Conservation (phyloP, 1,139 yeast genomes). For the Candida pseudoviswanathii region DNA sequence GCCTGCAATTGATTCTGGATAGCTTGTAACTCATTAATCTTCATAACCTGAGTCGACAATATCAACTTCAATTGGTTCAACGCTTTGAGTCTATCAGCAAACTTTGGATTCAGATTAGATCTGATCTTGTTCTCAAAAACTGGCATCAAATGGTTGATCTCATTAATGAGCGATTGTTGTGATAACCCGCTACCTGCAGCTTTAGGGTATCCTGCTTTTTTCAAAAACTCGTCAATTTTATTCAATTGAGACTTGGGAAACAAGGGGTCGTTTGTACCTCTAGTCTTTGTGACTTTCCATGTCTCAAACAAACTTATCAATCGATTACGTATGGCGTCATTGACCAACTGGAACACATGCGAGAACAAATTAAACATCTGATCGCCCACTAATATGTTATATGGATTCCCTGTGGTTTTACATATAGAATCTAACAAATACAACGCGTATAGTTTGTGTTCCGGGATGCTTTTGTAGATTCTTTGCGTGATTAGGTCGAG, state of each 20-base stretch:
- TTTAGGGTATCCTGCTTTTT: conserved; percentile 36
- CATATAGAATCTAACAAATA: conserved; percentile 91
- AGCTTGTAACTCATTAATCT: conserved; percentile 42
- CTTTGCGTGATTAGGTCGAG: conserved; percentile 70
- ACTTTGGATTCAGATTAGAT: conserved; percentile 36
- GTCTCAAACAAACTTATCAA: conserved; percentile 79
- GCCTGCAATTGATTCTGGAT: conserved; percentile 35
- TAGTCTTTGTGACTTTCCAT: conserved; percentile 67
- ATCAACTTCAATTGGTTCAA: conserved; percentile 45
- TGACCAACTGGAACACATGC: conserved; percentile 75
- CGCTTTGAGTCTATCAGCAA: conserved; percentile 42
- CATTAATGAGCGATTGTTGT: conserved; percentile 37
- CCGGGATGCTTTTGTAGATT: conserved; percentile 60
- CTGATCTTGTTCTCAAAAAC: conserved; percentile 35
- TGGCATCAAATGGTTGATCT: conserved; percentile 46
- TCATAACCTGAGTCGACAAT: conserved; percentile 41
- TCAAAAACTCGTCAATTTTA: conserved; percentile 72
- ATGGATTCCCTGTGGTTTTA: conserved; percentile 88
- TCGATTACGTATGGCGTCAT: conserved; percentile 72
- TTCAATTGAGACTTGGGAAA: conserved; percentile 73
- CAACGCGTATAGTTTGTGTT: conserved; percentile 78
- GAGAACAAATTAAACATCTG: conserved; percentile 71
- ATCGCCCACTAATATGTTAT: conserved; percentile 70
- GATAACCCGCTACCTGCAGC: conserved; percentile 6
- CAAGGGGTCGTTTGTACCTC: conserved; percentile 64